Percentiles rank a stretch among this genome's conserved stretches.
phyloP scores from a whole-genome alignment of 2,329 filamentous ascomycete genomes.

The Venturiaceae sp. region DNA sequence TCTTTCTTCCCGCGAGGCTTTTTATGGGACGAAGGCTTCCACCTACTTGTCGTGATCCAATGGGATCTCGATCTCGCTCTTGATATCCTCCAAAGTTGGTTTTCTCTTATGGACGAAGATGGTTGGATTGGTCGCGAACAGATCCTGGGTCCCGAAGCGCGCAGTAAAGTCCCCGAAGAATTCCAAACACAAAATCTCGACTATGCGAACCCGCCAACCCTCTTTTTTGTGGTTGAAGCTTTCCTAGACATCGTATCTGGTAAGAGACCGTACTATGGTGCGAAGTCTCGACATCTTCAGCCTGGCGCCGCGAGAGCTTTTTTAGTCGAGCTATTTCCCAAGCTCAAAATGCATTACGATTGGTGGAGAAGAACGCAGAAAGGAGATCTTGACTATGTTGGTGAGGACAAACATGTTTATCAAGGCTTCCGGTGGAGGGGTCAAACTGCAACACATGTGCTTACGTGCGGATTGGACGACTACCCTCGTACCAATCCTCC shows the following conservation, averaged over 20 bases:
- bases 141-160: constrained; percentile 82
- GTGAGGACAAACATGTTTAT: neutral
- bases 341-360: constrained; percentile 78
- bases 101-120: constrained; percentile 89
- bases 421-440: constrained; percentile 47
- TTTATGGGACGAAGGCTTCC: constrained; percentile 97
- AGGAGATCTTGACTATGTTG: constrained; percentile 32
- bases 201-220: constrained; percentile 91
- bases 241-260: constrained; percentile 70
- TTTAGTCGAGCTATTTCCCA: constrained; percentile 70
- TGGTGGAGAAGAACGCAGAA: constrained; percentile 93
- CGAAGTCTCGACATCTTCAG: constrained; percentile 58
- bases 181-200: constrained; percentile 96
- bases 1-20: constrained; percentile 97
- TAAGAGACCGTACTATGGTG: constrained; percentile 21
- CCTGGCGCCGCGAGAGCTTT: constrained; percentile 59
- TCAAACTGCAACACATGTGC: constrained; percentile 67
- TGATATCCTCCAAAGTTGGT: constrained; percentile 92
- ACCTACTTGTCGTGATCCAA: constrained; percentile 80
- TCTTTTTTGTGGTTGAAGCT: constrained; percentile 79
- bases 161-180: constrained; percentile 86
- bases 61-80: constrained; percentile 85
- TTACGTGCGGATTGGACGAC: constrained; percentile 88
- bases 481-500: constrained; percentile 87
- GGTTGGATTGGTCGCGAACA: constrained; percentile 97